Evolutionary conservation across 106 monocot species (phyloP).

Genomic region (Alisma plantagoaquatica): DNA sequence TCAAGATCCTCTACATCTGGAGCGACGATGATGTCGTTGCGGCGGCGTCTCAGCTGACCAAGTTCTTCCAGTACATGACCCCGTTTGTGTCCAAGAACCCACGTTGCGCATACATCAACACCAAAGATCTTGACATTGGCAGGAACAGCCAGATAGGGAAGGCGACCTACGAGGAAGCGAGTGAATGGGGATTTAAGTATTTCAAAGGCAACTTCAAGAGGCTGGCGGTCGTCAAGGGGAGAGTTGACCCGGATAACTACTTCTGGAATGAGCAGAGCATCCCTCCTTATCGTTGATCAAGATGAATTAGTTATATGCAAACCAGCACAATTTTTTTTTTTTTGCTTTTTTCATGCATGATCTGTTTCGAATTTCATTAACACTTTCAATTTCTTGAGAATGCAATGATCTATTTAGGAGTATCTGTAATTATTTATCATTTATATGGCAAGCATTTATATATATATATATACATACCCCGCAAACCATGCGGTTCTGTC

Average conservation of each 20-base stretch:
- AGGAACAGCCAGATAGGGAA: not conserved
- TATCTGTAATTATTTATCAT: too few species aligned
- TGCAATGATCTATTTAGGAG: too few species aligned
- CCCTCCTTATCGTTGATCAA: not conserved
- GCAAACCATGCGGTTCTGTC: too few species aligned
- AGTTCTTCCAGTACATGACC: conserved; percentile 30
- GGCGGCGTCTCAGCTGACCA: conserved; percentile 9
- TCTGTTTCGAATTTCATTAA: too few species aligned
- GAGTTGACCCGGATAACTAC: not conserved
- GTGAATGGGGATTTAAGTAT: conserved; percentile 1
- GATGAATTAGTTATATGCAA: too few species aligned
- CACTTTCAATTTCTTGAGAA: too few species aligned
- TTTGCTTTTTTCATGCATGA: too few species aligned
- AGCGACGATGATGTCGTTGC: conserved; percentile 8
- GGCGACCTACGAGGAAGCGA: not conserved
- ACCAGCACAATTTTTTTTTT: too few species aligned
- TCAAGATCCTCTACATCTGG: conserved; percentile 30
- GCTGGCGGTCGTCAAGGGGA: conserved; percentile 1
- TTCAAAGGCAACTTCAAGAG: conserved; percentile 9
- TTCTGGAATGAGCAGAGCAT: conserved; percentile 7
- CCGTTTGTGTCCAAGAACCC: conserved; percentile 20
- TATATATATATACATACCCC: too few species aligned
- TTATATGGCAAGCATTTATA: too few species aligned
- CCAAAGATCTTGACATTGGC: conserved; percentile 5
- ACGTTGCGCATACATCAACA: not conserved